Evolutionary conservation across 306 rosid species (phyloP), one percentile per base, ranked within the genome.

Genomic region (Comarum palustre): DNA sequence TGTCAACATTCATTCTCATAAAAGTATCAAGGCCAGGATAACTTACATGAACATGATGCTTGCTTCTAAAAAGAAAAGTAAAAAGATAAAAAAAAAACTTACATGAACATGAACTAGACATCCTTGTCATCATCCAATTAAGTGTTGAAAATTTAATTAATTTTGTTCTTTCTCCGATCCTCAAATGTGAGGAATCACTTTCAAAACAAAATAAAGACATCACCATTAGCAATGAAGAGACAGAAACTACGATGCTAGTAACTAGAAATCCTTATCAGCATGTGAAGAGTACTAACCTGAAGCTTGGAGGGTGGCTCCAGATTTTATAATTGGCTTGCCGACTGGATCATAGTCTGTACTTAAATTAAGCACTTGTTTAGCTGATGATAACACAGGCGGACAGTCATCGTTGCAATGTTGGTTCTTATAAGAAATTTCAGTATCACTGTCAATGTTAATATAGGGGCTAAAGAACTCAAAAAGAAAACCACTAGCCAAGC

Each of bases 401-500:
- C n/a, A n/a, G 51, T 75, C 82, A 42, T 78, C 75, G 64, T 27
- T 57, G 69, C 6, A 63, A 39, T 67, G 46, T 72, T 45, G 80
- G 66, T 82, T 82, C 70, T 74, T 79, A 51, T 77, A 73, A 50
- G 71, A 69, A 63, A 63, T 73, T 73, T 80, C 77, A 67, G 12
- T 58, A 27, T n/a, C n/a, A n/a, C n/a, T n/a, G n/a, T 73, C 46
- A 51, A 31, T 72, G 52, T 81, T 84, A 78, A 89, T 42, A 2
- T 85, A 83, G 69, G 96, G 81, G 66, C 84, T 62, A 67, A 94
- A 80, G 78, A 94, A 94, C 82, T 91, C 71, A 61, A 91, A 88
- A 78, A 91, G 83, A 85, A 84, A 94, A 41, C 90, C 90, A 27
- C 82, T 78, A n/a, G 92, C 97, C 80, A 94, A 88, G 78, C 98